Base-by-base conservation (phyloP, 768 basidiomycete genomes). In the Nidula microcarpa region DNA sequence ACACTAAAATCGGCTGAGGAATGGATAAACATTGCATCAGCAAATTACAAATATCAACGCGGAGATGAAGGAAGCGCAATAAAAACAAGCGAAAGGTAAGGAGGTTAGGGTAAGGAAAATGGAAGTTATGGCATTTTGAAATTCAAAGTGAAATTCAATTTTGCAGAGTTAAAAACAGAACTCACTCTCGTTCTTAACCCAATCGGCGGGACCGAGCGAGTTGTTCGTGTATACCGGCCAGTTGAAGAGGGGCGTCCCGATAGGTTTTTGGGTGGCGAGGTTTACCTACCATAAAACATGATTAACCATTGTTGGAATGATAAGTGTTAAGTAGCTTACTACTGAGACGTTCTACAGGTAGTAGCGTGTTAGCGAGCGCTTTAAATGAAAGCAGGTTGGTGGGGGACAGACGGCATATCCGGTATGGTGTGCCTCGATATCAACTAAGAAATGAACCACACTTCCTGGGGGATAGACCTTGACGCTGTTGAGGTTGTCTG, bases 171-270 rank as follows among this genome's bases (percentile, higher is more conserved):
- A 41, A 44, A 33, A 33, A 36, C 36, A 34, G 5, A 33, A 59
- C 69, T 50, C 41, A 70, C 71, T 69, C 54, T 72, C 69, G 39
- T 71, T 71, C 59, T 63, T 64, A 0, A 65, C 65, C 67, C 66
- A 70, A 37, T 70, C 59, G 16, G 61, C 33, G 2, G 68, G 67
- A 4, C 62, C 66, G 8, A 71, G 57, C 1, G 64, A 55, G 47
- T 63, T 58, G 54, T 71, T 65, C 8, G 70, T 59, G 50, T 70
- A 71, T 9, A 69, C 64, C 0, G 65, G 65, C 70, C 70, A 73
- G 41, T 47, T 51, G 52, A 68, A 62, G 17, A 73, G 55, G 10
- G 67, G 65, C 14, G 56, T 9, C 8, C 68, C 68, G 43, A 71
- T 68, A 4, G 59, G 54, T 6, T 50, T 62, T 39, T 68, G 67